Conservation (phyloP, 176 grass and related monocot species). For the Eleusine coracana region DNA sequence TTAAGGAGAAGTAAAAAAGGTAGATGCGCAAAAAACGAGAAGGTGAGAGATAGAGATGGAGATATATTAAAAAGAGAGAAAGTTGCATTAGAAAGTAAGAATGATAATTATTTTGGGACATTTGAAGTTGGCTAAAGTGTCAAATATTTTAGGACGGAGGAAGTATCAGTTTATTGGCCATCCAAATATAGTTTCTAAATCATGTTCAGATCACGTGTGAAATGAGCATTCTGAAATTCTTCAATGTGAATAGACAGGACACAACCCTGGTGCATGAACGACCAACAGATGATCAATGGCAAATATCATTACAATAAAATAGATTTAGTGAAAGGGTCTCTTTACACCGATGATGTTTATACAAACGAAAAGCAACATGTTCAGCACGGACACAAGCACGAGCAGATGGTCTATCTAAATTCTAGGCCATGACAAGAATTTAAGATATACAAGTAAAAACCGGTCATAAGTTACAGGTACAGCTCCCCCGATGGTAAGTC, state of each 20-base stretch:
- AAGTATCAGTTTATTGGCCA: not conserved
- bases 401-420: not conserved
- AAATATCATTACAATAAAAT: not conserved
- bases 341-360: not conserved
- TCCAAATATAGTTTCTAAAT: not conserved
- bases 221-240: not conserved
- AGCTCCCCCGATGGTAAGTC: not conserved
- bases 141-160: too few relatives aligned
- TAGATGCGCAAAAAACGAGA: too few relatives aligned
- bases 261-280: too few relatives aligned
- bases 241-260: not conserved
- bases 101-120: too few relatives aligned
- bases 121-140: too few relatives aligned
- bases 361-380: slow-evolving; percentile 4
- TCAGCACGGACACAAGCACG: not conserved
- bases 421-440: slow-evolving; percentile 6
- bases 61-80: too few relatives aligned
- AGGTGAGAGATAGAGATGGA: too few relatives aligned
- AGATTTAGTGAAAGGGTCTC: too few relatives aligned
- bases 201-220: not conserved
- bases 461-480: not conserved
- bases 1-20: too few relatives aligned
- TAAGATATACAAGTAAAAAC: slow-evolving; percentile 28
- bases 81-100: too few relatives aligned
- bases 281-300: not conserved